phyloP scores from a whole-genome alignment of 2,329 filamentous ascomycete species.

The Alternaria sp. region DNA sequence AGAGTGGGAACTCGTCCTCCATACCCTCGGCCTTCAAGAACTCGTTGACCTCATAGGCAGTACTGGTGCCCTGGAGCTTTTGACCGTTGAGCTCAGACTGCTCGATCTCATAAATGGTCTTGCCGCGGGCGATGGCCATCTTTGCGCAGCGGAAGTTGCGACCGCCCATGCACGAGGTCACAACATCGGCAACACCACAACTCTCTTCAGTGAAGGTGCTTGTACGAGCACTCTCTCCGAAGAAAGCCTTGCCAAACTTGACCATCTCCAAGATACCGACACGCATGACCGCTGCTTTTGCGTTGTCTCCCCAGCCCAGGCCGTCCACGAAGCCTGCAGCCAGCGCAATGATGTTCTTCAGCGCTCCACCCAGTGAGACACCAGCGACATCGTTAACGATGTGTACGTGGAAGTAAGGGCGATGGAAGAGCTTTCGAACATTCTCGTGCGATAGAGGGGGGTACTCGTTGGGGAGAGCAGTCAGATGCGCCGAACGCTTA shows the following conservation, averaged over 20 bases:
- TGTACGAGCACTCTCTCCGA: slow-evolving; percentile 78
- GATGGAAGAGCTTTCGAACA: slow-evolving; percentile 87
- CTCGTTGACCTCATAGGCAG: slow-evolving; percentile 86
- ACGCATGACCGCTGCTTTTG: slow-evolving; percentile 98
- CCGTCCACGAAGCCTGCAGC: slow-evolving; percentile 96
- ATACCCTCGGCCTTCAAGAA: slow-evolving; percentile 81
- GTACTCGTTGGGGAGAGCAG: slow-evolving; percentile 79
- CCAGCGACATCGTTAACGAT: slow-evolving; percentile 95
- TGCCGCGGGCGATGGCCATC: slow-evolving; percentile 79
- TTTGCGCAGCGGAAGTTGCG: slow-evolving; percentile 95
- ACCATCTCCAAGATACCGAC: slow-evolving; percentile 96
- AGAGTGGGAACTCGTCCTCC: slow-evolving; percentile 87
- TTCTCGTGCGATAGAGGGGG: slow-evolving; percentile 84
- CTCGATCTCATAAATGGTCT: slow-evolving; percentile 87
- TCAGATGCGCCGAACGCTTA: slow-evolving; percentile 72
- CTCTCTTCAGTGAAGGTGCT: slow-evolving; percentile 97
- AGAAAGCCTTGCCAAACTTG: slow-evolving; percentile 93
- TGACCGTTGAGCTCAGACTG: slow-evolving; percentile 90
- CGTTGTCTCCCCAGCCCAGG: slow-evolving; percentile 96
- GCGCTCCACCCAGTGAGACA: slow-evolving; percentile 88
- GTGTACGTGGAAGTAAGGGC: slow-evolving; percentile 96
- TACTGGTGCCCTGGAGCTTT: slow-evolving; percentile 93
- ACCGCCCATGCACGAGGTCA: slow-evolving; percentile 90
- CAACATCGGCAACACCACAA: slow-evolving; percentile 92
- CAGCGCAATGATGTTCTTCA: slow-evolving; percentile 96